Conservation (phyloP, 2,329 filamentous ascomycete species). For the Anisogramma anomala region DNA sequence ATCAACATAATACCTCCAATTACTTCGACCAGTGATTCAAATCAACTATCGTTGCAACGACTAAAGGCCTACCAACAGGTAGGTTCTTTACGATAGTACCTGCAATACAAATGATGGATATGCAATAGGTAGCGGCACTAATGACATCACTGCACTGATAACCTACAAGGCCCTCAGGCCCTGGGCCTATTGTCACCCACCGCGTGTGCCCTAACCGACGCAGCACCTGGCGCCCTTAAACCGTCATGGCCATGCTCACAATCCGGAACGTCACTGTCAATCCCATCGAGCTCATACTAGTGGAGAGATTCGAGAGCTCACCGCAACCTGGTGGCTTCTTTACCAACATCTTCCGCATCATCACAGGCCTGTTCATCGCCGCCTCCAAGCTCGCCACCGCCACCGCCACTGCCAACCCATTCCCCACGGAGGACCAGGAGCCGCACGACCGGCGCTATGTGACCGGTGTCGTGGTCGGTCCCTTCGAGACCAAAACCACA, state of each 20-base stretch:
- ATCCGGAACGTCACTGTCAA: conserved; percentile 13
- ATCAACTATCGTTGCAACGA: no score
- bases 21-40: no score
- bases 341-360: conserved; percentile 18
- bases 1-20: no score
- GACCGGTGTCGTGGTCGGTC: conserved; percentile 45
- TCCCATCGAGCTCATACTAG: conserved; percentile 9
- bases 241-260: conserved; percentile 11
- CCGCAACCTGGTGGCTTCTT: conserved; percentile 3
- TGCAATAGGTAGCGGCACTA: no score
- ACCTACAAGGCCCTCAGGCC: no score
- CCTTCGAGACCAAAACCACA: conserved; percentile 56
- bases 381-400: conserved; percentile 28
- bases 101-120: no score
- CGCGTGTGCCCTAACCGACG: no score
- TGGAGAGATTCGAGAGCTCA: conserved; percentile 9
- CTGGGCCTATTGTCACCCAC: no score
- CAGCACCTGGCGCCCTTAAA: neutral
- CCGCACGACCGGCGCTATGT: conserved; percentile 41
- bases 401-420: conserved; percentile 18
- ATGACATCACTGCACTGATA: no score
- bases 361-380: conserved; percentile 34
- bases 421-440: conserved; percentile 21
- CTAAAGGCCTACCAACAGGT: no score
- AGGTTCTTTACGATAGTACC: no score